phyloP scores from a whole-genome alignment of 2,329 filamentous ascomycete genomes.

The Penicillium italicum region DNA sequence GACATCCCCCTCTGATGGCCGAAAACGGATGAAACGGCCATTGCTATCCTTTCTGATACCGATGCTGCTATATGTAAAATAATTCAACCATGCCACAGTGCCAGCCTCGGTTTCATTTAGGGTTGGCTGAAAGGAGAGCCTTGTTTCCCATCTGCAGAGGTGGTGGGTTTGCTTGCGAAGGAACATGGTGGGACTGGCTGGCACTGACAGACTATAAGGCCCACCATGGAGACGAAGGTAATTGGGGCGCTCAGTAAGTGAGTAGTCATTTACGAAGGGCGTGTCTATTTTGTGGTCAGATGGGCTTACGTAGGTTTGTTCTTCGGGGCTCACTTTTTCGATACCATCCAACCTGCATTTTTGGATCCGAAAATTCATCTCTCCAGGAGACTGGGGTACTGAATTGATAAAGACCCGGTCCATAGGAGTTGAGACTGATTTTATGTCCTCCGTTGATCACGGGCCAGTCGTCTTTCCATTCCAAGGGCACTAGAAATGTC shows the following conservation, averaged over 20 bases:
- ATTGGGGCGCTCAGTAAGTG: constrained; percentile 44
- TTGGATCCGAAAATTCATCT: constrained; percentile 34
- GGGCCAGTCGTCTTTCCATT: constrained; percentile 53
- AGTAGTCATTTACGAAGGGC: constrained; percentile 47
- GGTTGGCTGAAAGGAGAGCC: constrained; percentile 47
- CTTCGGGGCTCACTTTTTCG: constrained; percentile 37
- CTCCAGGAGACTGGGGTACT: constrained; percentile 24
- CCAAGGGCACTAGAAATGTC: constrained; percentile 50
- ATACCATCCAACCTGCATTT: constrained; percentile 36
- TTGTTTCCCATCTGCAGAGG: constrained; percentile 43
- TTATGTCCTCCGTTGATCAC: constrained; percentile 49
- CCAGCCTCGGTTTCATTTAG: constrained; percentile 51
- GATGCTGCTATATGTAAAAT: constrained; percentile 45
- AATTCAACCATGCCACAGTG: constrained; percentile 54
- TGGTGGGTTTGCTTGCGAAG: constrained; percentile 53
- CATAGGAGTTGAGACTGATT: constrained; percentile 35
- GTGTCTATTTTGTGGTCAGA: constrained; percentile 40
- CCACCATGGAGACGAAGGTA: constrained; percentile 51
- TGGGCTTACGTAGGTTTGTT: neutral
- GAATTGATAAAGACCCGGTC: constrained; percentile 22
- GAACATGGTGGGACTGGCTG: constrained; percentile 52
- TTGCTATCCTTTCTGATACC: constrained; percentile 32
- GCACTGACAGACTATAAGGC: constrained; percentile 51
- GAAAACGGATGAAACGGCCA: constrained; percentile 27
- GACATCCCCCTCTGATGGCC: constrained; percentile 17